Evolutionary conservation across 441 rosid genomes (phyloP).

Genomic region (Erysimum cheiri): DNA sequence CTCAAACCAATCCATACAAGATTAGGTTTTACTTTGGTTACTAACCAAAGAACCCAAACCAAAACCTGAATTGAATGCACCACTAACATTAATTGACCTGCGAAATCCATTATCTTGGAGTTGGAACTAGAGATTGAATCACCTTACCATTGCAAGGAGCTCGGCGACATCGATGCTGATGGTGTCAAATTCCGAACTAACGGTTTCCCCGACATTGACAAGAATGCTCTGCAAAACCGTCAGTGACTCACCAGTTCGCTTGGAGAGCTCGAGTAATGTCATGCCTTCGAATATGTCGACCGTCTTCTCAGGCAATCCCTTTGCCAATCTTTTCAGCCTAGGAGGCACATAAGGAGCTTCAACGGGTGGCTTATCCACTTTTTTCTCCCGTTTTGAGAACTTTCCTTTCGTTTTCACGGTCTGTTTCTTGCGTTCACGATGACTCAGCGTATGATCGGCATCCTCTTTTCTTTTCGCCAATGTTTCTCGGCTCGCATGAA

Average conservation of each 20-base stretch:
- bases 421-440: slow-evolving; percentile 50
- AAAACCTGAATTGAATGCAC: too few species aligned
- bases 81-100: background rate
- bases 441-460: slow-evolving; percentile 52
- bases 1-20: too few species aligned
- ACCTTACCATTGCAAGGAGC: slow-evolving; percentile 84
- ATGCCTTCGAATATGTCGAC: slow-evolving; percentile 88
- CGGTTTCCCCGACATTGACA: slow-evolving; percentile 78
- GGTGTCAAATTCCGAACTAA: slow-evolving; percentile 76
- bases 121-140: slow-evolving; percentile 14
- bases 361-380: slow-evolving; percentile 51
- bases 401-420: slow-evolving; percentile 55
- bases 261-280: slow-evolving; percentile 78
- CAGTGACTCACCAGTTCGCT: slow-evolving; percentile 65
- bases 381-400: slow-evolving; percentile 59
- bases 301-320: slow-evolving; percentile 62
- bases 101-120: background rate
- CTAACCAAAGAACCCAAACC: too few species aligned
- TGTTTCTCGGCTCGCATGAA: slow-evolving; percentile 65
- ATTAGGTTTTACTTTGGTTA: too few species aligned
- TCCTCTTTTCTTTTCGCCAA: slow-evolving; percentile 57
- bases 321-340: slow-evolving; percentile 57
- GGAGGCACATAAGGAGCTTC: slow-evolving; percentile 82
- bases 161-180: slow-evolving; percentile 85
- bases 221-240: slow-evolving; percentile 73